Percentiles rank a stretch among this genome's conserved stretches.
Evolutionary conservation across 371 early-diverging fungal species (phyloP).

Genomic region (Lichtheimia ramosa): DNA sequence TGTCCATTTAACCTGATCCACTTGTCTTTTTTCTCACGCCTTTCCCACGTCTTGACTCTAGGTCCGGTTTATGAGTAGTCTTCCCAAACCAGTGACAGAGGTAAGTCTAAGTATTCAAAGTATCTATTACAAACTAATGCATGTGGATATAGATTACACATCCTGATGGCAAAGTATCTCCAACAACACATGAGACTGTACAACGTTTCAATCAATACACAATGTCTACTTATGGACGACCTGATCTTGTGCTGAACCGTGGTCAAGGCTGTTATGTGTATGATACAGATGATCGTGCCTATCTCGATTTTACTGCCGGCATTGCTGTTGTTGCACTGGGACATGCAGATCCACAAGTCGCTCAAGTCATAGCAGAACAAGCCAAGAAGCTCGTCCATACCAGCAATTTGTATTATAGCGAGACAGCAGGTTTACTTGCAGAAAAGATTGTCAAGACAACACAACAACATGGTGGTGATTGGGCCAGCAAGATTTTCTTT

Average conservation of each 20-base stretch:
- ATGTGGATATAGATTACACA: slow-evolving; percentile 45
- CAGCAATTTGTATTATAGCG: slow-evolving; percentile 85
- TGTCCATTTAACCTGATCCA: too few relatives aligned
- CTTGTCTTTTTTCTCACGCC: too few relatives aligned
- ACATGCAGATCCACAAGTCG: slow-evolving; percentile 75
- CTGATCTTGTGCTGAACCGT: slow-evolving; percentile 61
- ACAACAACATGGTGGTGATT: slow-evolving; percentile 35
- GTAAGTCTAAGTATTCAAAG: not conserved
- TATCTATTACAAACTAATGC: not conserved
- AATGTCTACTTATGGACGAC: slow-evolving; percentile 67
- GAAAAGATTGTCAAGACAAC: slow-evolving; percentile 67
- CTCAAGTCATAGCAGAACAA: slow-evolving; percentile 75
- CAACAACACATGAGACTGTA: slow-evolving; percentile 39
- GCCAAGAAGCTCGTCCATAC: slow-evolving; percentile 75
- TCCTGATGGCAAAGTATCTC: slow-evolving; percentile 43
- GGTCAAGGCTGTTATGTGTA: slow-evolving; percentile 80
- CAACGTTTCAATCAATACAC: slow-evolving; percentile 55
- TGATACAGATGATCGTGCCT: slow-evolving; percentile 71
- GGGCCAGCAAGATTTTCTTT: slow-evolving; percentile 75
- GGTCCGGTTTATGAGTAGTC: slow-evolving; percentile 9
- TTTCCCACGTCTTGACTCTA: not conserved
- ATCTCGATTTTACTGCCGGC: slow-evolving; percentile 87
- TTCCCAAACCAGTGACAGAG: slow-evolving; percentile 13
- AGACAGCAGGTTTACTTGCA: slow-evolving; percentile 74
- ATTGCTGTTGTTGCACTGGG: slow-evolving; percentile 92